Conservation (phyloP, 2,329 filamentous ascomycete species). For the Colletotrichum eleusines region DNA sequence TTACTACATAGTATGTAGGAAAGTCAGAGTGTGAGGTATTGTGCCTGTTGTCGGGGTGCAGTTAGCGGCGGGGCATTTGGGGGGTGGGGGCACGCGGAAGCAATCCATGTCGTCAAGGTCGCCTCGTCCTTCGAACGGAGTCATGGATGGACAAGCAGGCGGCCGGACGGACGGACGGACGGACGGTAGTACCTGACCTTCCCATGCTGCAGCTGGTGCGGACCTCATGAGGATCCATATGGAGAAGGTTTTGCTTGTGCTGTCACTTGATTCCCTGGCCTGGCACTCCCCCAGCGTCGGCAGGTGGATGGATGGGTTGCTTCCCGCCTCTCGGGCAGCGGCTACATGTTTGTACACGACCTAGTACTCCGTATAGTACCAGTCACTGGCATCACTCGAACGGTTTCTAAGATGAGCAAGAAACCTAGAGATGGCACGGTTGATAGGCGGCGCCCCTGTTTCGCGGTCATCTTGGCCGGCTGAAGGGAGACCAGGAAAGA, state of each 20-base stretch:
- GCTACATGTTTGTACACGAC: slow-evolving; percentile 19
- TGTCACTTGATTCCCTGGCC: slow-evolving; percentile 35
- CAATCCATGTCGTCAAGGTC: slow-evolving; percentile 28
- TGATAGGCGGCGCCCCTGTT: slow-evolving; percentile 7
- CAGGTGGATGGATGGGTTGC: slow-evolving; percentile 7
- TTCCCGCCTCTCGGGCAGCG: background rate
- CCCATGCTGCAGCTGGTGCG: slow-evolving; percentile 33
- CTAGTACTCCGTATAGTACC: too few relatives aligned
- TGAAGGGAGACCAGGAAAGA: slow-evolving; percentile 16
- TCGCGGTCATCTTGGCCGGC: slow-evolving; percentile 1
- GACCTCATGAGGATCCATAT: slow-evolving; percentile 29
- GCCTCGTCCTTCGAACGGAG: slow-evolving; percentile 29
- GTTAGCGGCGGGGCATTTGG: background rate
- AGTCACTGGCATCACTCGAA: slow-evolving; percentile 31
- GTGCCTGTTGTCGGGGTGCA: background rate
- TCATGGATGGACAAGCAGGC: slow-evolving; percentile 7
- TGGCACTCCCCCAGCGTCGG: background rate
- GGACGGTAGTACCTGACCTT: slow-evolving; percentile 24
- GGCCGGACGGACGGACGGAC: slow-evolving; percentile 22
- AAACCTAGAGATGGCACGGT: background rate
- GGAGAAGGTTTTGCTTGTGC: slow-evolving; percentile 33
- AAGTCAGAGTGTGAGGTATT: slow-evolving; percentile 19
- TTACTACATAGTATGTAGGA: too few relatives aligned
- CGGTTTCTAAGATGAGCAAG: slow-evolving; percentile 10
- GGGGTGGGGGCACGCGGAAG: slow-evolving; percentile 15